Evolutionary conservation across 1,139 yeast genomes (phyloP).

Genomic region (Blastobotrys raffinosifermentans): DNA sequence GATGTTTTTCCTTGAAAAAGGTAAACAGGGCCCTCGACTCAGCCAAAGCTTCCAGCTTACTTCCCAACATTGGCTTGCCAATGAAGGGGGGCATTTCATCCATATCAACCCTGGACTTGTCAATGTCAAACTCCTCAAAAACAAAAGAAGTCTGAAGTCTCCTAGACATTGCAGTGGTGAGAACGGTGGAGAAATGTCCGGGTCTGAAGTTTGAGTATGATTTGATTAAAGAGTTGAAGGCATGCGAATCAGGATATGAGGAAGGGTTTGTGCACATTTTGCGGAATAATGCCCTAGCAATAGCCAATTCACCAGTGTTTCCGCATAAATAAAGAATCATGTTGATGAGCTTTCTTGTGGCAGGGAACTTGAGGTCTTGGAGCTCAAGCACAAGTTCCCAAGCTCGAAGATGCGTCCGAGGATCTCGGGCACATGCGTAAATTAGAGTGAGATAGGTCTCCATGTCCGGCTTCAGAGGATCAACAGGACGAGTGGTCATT

Average conservation of each 20-base stretch:
- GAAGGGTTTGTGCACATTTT: conserved; percentile 43
- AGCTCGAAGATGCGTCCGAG: conserved; percentile 47
- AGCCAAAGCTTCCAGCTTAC: conserved; percentile 46
- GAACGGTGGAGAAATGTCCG: conserved; percentile 32
- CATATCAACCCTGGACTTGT: conserved; percentile 4
- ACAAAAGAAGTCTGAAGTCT: conserved; percentile 25
- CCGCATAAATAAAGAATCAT: conserved; percentile 70
- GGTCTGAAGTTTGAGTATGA: conserved; percentile 32
- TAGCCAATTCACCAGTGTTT: conserved; percentile 68
- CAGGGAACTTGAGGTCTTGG: conserved; percentile 42
- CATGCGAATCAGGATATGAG: conserved; percentile 29
- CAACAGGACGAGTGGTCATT: conserved; percentile 41
- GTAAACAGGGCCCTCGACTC: conserved; percentile 80
- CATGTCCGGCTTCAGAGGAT: conserved; percentile 39
- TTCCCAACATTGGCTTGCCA: conserved; percentile 46
- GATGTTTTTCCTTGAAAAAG: conserved; percentile 42
- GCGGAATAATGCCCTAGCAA: conserved; percentile 66
- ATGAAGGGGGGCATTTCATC: conserved; percentile 53
- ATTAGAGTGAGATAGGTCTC: conserved; percentile 61
- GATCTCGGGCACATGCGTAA: conserved; percentile 60
- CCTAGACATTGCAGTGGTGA: conserved; percentile 30
- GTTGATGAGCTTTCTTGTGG: conserved; percentile 50
- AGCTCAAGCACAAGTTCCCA: conserved; percentile 78
- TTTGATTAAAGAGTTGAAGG: conserved; percentile 28
- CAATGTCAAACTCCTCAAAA: conserved; percentile 11